A percentile compares a stretch with the other conserved stretches of the same genome.
Conservation (phyloP, 2,329 filamentous ascomycete species). For the Aspergillus pseudoviridinutans region DNA sequence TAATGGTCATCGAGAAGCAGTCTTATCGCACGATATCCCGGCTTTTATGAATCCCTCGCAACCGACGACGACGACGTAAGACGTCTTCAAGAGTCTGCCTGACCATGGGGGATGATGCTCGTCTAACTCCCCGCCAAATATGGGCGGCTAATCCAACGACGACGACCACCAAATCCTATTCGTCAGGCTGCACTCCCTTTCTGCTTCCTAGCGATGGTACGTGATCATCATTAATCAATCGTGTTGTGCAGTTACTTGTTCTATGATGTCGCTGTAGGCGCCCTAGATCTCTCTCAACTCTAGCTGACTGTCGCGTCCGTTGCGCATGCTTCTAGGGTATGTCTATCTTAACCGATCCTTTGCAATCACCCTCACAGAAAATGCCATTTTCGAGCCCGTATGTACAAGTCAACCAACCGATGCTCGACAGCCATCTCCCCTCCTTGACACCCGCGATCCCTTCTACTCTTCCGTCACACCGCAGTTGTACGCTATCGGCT, state of each 20-base stretch:
- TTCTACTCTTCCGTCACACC: constrained; percentile 94
- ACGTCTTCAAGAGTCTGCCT: constrained; percentile 8
- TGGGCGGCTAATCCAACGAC: constrained; percentile 39
- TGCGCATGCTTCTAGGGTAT: constrained; percentile 26
- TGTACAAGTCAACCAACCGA: constrained; percentile 41
- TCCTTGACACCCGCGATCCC: constrained; percentile 71
- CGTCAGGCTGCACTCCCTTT: constrained; percentile 58
- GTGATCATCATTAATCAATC: constrained; percentile 5
- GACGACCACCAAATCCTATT: constrained; percentile 32
- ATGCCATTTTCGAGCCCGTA: constrained; percentile 48
- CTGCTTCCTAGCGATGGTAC: constrained; percentile 57
- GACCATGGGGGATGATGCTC: constrained; percentile 33
- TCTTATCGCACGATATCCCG: not conserved
- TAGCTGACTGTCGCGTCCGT: not conserved
- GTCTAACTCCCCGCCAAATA: constrained; percentile 37
- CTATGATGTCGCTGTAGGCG: too few species aligned
- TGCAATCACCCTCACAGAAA: constrained; percentile 43
- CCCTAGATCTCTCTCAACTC: not conserved
- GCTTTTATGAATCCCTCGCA: not conserved
- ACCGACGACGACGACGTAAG: constrained; percentile 11
- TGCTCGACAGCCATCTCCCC: constrained; percentile 40
- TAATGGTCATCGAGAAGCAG: not conserved
- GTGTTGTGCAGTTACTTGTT: not conserved
- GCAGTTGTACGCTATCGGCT: constrained; percentile 87
- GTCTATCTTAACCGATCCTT: constrained; percentile 41